A percentile compares a stretch with the other conserved stretches of the same genome.
These are phyloP conservation scores for Candida boleticola DNA, from an alignment of 805 yeast species.

Conservation along the genomic window DNA sequence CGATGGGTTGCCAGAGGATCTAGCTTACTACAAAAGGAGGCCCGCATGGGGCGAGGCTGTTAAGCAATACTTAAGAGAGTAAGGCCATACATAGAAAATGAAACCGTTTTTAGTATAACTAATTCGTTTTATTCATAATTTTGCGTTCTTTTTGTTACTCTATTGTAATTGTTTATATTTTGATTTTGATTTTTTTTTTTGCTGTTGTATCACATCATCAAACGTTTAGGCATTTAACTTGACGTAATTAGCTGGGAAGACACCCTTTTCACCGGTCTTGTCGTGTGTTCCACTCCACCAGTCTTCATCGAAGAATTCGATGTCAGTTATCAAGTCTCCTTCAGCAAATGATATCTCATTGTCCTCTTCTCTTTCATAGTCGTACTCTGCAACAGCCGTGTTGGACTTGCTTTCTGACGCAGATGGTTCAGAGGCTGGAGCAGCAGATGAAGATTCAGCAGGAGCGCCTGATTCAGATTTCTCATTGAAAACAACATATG, in stretches of 20 bases:
- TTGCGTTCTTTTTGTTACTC: not conserved
- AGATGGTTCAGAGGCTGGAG: slow-evolving; percentile 13
- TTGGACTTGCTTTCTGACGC: slow-evolving; percentile 17
- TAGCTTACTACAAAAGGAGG: slow-evolving; percentile 36
- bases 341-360: slow-evolving; percentile 85
- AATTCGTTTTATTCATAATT: too few species aligned
- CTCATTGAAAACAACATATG: slow-evolving; percentile 42
- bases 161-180: not conserved
- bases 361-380: slow-evolving; percentile 88
- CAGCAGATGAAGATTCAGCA: slow-evolving; percentile 11
- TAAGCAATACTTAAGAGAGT: slow-evolving; percentile 22
- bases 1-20: slow-evolving; percentile 36
- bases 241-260: slow-evolving; percentile 93
- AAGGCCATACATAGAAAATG: not conserved
- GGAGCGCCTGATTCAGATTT: slow-evolving; percentile 6
- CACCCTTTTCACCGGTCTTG: slow-evolving; percentile 68
- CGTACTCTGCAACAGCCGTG: slow-evolving; percentile 66
- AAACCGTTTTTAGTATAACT: too few species aligned
- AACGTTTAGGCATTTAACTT: slow-evolving; percentile 13
- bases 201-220: not conserved
- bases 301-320: slow-evolving; percentile 88
- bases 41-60: slow-evolving; percentile 40
- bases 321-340: slow-evolving; percentile 76
- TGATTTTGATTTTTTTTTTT: not conserved
- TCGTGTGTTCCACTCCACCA: slow-evolving; percentile 92